Evolutionary conservation across 2,329 filamentous ascomycete genomes (phyloP), one percentile per base, ranked within the genome.

Genomic region (Neurospora sp.): DNA sequence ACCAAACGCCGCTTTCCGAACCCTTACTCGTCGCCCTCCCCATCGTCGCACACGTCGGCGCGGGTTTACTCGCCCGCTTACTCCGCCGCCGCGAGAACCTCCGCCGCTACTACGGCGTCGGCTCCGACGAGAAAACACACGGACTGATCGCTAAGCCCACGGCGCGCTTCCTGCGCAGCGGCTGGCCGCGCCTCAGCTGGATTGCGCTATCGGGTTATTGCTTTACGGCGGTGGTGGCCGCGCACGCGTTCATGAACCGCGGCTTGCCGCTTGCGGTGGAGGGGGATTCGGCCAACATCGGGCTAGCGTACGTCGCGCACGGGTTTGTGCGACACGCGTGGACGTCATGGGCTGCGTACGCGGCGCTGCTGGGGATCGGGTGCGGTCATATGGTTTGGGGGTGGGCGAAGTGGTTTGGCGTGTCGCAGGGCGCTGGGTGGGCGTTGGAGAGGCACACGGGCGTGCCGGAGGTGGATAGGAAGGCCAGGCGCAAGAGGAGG

Each of bases 331-430:
- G 87, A 15, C 90, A 92, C 75, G 89, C 90, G 0, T 74, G 84
- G 1, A 78, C 90, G 8, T 88, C 91, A n/a, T 91, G 88, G 78
- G 74, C 85, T 1, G 89, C 91, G 1, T 97, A 96, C 78, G 76
- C 83, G 1, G 85, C 88, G 1, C 83, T 97, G 67, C 82, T 97
- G 6, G 82, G 82, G 17, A 80, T 90, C 0, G 91, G 89, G 0
- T 89, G 87, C 33, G 92, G 89, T 71, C 94, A 97, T 81, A 89
- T 94, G 78, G 87, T 92, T 8, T 96, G 93, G 88, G 94, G 94
- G 2, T 88, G 88, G 81, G 92, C 92, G n/a, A 91, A 88, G 79
- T 97, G 92, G 91, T 81, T 94, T 71, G 88, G 88, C 0, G 82
- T 86, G 66, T 84, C 89, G 67, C 89, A 90, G 23, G 83, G 84